A percentile compares a stretch with the other conserved stretches of the same genome.
phyloP scores from a whole-genome alignment of 495 filamentous ascomycete genomes.

The Aspergillus biplanus region DNA sequence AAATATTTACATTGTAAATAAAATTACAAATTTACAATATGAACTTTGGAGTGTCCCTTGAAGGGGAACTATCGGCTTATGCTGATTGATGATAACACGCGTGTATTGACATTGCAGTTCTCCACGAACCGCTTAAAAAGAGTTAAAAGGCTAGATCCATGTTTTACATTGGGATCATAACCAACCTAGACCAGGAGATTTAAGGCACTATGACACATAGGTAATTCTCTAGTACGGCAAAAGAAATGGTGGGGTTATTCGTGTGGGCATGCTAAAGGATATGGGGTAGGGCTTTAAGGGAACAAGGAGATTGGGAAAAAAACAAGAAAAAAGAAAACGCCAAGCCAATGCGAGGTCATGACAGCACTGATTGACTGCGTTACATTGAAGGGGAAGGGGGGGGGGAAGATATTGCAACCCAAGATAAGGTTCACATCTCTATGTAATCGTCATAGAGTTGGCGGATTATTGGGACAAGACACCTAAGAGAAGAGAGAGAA shows the following conservation, averaged over 20 bases:
- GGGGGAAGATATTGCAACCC: not conserved
- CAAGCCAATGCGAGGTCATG: slow-evolving; percentile 29
- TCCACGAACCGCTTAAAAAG: not conserved
- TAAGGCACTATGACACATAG: not conserved
- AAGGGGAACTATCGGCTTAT: too few relatives aligned
- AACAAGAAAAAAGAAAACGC: slow-evolving; percentile 23
- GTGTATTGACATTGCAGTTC: not conserved
- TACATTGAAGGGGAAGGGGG: not conserved
- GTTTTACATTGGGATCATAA: not conserved
- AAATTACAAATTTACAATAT: too few relatives aligned
- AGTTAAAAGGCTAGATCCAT: not conserved
- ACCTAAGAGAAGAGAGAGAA: not conserved
- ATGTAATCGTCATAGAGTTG: too few relatives aligned
- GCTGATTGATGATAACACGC: too few relatives aligned
- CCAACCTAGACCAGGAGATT: not conserved
- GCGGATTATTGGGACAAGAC: not conserved
- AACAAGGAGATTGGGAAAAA: not conserved
- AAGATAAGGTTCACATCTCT: not conserved
- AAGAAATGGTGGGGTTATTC: not conserved
- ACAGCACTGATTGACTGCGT: slow-evolving; percentile 14
- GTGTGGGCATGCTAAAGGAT: too few relatives aligned
- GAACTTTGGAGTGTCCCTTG: too few relatives aligned
- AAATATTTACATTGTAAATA: too few relatives aligned
- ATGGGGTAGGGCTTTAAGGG: not conserved
- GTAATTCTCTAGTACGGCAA: not conserved